phyloP scores from a whole-genome alignment of 2,329 filamentous ascomycete species.

The Gnomoniopsis smithogilvyi region DNA sequence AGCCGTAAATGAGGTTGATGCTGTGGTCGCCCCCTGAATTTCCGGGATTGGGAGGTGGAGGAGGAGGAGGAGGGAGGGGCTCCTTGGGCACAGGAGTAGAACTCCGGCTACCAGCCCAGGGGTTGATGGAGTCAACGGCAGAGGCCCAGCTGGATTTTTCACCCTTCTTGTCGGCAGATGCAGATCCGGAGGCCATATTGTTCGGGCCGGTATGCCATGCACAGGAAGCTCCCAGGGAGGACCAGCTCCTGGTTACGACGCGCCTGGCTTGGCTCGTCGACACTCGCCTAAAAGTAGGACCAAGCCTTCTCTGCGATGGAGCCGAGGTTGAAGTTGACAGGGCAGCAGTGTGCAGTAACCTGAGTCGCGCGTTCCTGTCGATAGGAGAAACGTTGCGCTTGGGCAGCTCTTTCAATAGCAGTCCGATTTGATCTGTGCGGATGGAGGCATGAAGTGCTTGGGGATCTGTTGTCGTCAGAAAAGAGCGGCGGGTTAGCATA shows the following conservation, averaged over 20 bases:
- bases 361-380: neutral
- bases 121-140: conserved; percentile 60
- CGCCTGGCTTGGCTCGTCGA: conserved; percentile 11
- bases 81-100: conserved; percentile 45
- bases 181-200: conserved; percentile 33
- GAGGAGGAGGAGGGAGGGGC: conserved; percentile 25
- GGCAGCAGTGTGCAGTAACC: neutral
- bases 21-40: conserved; percentile 51
- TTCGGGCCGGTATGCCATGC: conserved; percentile 23
- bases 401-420: neutral
- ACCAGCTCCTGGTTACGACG: conserved; percentile 17
- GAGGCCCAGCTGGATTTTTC: conserved; percentile 60
- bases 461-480: neutral
- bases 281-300: conserved; percentile 12
- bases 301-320: neutral
- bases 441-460: neutral
- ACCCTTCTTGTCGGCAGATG: conserved; percentile 42
- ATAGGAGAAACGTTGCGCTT: neutral
- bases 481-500: neutral
- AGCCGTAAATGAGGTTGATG: conserved; percentile 55
- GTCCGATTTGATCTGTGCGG: neutral
- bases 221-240: conserved; percentile 9
- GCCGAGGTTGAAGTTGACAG: conserved; percentile 6
- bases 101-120: conserved; percentile 51
- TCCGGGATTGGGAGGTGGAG: conserved; percentile 29